Evolutionary conservation across 2,329 filamentous ascomycete species (phyloP).

Genomic region (Dactylellina cionopaga): DNA sequence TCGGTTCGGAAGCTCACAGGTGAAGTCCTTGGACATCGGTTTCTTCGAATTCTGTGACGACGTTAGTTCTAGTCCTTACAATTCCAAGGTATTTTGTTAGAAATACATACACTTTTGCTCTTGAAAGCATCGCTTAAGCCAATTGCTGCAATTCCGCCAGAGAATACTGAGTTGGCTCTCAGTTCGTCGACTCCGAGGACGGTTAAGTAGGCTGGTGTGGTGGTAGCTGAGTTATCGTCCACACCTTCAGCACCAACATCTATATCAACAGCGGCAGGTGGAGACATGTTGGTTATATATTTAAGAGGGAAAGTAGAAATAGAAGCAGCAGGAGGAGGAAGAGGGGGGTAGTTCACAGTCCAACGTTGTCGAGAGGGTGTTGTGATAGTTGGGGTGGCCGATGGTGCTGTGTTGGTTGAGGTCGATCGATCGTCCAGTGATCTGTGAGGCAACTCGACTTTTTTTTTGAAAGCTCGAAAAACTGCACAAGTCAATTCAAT

Average conservation of each 20-base stretch:
- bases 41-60: slow-evolving; percentile 38
- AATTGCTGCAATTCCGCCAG: slow-evolving; percentile 47
- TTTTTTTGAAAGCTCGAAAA: slow-evolving; percentile 5
- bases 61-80: slow-evolving; percentile 15
- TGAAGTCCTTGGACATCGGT: slow-evolving; percentile 49
- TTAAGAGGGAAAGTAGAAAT: not conserved
- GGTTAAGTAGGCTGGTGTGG: slow-evolving; percentile 40
- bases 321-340: too few relatives aligned
- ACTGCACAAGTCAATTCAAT: too few relatives aligned
- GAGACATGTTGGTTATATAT: slow-evolving; percentile 32
- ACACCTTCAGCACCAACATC: slow-evolving; percentile 37
- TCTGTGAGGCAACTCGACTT: too few relatives aligned
- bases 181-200: slow-evolving; percentile 48
- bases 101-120: slow-evolving; percentile 43
- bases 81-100: not conserved
- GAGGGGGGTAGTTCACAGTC: too few relatives aligned
- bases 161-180: slow-evolving; percentile 45
- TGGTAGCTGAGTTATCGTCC: slow-evolving; percentile 38
- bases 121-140: slow-evolving; percentile 52
- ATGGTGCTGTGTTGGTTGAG: slow-evolving; percentile 21
- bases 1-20: slow-evolving; percentile 20
- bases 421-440: slow-evolving; percentile 19
- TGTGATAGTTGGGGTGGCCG: slow-evolving; percentile 10
- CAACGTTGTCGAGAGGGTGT: slow-evolving; percentile 2
- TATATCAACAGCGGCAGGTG: slow-evolving; percentile 39